Evolutionary conservation across 768 basidiomycete genomes (phyloP).

Genomic region (Mrakia blollopis): DNA sequence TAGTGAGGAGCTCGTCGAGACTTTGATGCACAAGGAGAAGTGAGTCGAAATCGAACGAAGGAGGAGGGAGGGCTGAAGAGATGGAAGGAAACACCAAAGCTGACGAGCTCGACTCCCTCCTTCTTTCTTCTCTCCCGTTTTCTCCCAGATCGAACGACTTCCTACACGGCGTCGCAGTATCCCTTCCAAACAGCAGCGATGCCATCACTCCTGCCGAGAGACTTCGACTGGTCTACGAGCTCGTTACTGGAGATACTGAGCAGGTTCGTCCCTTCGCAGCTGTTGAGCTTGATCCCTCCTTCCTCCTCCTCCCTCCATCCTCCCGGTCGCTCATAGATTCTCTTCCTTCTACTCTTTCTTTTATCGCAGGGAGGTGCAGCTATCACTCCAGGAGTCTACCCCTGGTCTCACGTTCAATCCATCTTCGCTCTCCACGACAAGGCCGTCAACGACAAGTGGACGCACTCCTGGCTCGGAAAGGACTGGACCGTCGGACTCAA

Average conservation of each 20-base stretch:
- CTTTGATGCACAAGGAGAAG: slow-evolving; percentile 25
- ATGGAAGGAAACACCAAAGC: not conserved
- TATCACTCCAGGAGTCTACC: slow-evolving; percentile 28
- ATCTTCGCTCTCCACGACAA: slow-evolving; percentile 81
- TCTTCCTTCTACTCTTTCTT: not conserved
- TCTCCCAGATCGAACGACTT: slow-evolving; percentile 36
- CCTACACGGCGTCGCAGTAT: slow-evolving; percentile 48
- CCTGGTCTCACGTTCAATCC: slow-evolving; percentile 42
- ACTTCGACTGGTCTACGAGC: slow-evolving; percentile 69
- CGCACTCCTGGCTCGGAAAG: slow-evolving; percentile 63
- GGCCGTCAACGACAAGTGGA: slow-evolving; percentile 69
- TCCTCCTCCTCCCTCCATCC: not conserved
- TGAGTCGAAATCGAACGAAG: not conserved
- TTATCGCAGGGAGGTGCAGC: slow-evolving; percentile 20
- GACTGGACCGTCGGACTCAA: slow-evolving; percentile 48
- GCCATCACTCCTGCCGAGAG: slow-evolving; percentile 64
- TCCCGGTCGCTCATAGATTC: not conserved
- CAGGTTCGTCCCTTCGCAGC: slow-evolving; percentile 14
- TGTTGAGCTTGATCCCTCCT: not conserved
- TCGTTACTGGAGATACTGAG: slow-evolving; percentile 51
- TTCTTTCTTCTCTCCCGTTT: not conserved
- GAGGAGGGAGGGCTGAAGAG: not conserved
- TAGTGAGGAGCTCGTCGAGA: slow-evolving; percentile 11
- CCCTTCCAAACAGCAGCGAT: slow-evolving; percentile 46
- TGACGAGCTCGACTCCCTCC: not conserved